Base-by-base conservation (phyloP, 176 grass and related monocot species). In the Eremochloa ophiuroides region DNA sequence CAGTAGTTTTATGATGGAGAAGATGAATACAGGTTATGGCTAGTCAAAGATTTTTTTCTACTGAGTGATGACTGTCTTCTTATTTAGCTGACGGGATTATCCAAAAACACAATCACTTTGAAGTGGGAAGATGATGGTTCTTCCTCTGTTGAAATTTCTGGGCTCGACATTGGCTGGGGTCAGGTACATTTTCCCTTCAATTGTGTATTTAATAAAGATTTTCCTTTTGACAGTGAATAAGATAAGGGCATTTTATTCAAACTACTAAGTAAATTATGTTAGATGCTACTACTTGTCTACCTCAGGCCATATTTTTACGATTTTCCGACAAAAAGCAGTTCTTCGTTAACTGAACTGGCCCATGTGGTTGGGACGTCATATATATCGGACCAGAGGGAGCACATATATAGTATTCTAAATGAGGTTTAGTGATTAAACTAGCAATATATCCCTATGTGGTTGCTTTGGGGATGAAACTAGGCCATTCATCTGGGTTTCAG, bases 91-190 rank as follows among this genome's bases (percentile, higher is more conserved):
- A 93, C 77, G 15, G 93, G 96, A 40, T 66, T 87, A 66, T 95
- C 91, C 10, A 90, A 86, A 84, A 86, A 84, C 73, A 80, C 12
- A 35, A 46, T 99, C 53, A 91, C 84, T 74, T 73, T 99, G 47
- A 88, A 80, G 81, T 99, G 96, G 96, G 72, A 88, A 95, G 82
- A 74, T 62, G 71, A 75, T 82, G 78, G 41, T 37, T 93, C 64
- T 73, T 99, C 96, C 63, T 86, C 82, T 35, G 96, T 99, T 76
- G 93, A 99, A 93, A 82, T 99, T 76, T 99, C 96, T 75, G 96
- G 96, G 44, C 91, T 99, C 38, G 96, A 99, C 69, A 88, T 99
- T 62, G 93, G 96, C 77, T 99, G 96, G 96, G 93, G 91, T 13
- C 88, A 95, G 91, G 96, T 99, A 93, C 53, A 9, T 40, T 85